Percentiles rank a stretch among this genome's conserved stretches.
These are phyloP conservation scores for Royoungia palumana DNA, from an alignment of 768 basidiomycete genomes.

Conservation along the genomic window DNA sequence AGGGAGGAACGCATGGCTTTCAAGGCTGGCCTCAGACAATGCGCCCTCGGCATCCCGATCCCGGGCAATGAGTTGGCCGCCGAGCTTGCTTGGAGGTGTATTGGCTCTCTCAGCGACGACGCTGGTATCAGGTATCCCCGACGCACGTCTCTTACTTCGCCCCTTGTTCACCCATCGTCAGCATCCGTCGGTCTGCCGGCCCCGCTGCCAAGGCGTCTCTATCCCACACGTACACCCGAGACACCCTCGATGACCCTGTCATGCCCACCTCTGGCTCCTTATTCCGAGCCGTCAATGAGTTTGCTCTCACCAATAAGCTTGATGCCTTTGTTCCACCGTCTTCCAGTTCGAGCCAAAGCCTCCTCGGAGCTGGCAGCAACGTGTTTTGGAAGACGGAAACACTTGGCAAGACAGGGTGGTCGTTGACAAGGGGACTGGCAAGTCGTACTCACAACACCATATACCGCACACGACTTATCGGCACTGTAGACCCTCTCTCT, in stretches of 20 bases:
- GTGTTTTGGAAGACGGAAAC: constrained; percentile 28
- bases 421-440: constrained; percentile 18
- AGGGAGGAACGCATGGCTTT: constrained; percentile 47
- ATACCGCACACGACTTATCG: background rate
- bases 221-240: constrained; percentile 69
- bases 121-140: constrained; percentile 73
- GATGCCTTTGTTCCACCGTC: constrained; percentile 14
- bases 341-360: background rate
- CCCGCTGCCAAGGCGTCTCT: constrained; percentile 78
- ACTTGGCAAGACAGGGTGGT: constrained; percentile 23
- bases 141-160: background rate
- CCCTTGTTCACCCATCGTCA: constrained; percentile 28
- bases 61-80: constrained; percentile 74
- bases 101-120: constrained; percentile 64
- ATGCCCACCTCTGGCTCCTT: constrained; percentile 26
- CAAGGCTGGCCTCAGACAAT: constrained; percentile 57
- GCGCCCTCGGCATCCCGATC: constrained; percentile 10
- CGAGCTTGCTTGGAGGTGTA: constrained; percentile 74
- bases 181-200: constrained; percentile 83
- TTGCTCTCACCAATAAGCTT: constrained; percentile 18
- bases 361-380: constrained; percentile 22
- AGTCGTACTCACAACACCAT: constrained; percentile 3
- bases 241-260: constrained; percentile 36
- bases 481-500: constrained; percentile 67
- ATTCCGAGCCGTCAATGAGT: constrained; percentile 21